Base-by-base conservation (phyloP, 495 filamentous ascomycete species). In the Aspergillus indologenus region DNA sequence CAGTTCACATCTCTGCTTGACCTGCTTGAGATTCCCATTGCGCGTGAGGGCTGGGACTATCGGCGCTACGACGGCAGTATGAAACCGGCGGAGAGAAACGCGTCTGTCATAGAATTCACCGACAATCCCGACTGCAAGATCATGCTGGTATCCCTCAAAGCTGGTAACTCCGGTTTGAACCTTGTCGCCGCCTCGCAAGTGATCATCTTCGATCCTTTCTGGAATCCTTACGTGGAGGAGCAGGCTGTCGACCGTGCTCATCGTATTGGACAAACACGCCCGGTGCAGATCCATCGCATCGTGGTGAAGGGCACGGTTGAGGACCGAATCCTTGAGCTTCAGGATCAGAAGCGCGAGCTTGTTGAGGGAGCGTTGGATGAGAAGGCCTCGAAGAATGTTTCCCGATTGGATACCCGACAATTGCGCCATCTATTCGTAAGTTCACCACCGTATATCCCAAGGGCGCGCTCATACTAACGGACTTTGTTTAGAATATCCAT, bases 181-280 rank as follows among this genome's bases (percentile, higher is more conserved):
- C 82, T 98, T 19, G 87, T 88, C 8, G 85, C 85, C n/a, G 93
- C 93, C 0, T 88, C 86, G 0, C 87, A 91, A 62, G 89, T 98
- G 61, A 90, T 98, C 67, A 88, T 97, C 54, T 84, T 95, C 56
- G 93, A 98, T 63, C 93, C 93, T 0, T 96, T 96, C 76, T 98
- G 94, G 90, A 98, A 98, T 60, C 92, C 93, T 0, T 96, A 88
- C 68, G 88, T 96, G 23, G 93, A 98, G 74, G 90, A 92, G 64
- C 93, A 98, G 70, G 93, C 93, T 1, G 87, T 98, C 56, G 94
- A 96, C 71, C 90, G 93, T 42, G 90, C 93, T 3, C 89, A 98
- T 68, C 88, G 93, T 4, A 90, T 98, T 56, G 92, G 92, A 15
- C 93, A 98, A 77, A 77, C 77, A 60, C 79, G 80, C 0, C 73